Conservation (phyloP, 257 asterid species). For the Jacaranda copaia region DNA sequence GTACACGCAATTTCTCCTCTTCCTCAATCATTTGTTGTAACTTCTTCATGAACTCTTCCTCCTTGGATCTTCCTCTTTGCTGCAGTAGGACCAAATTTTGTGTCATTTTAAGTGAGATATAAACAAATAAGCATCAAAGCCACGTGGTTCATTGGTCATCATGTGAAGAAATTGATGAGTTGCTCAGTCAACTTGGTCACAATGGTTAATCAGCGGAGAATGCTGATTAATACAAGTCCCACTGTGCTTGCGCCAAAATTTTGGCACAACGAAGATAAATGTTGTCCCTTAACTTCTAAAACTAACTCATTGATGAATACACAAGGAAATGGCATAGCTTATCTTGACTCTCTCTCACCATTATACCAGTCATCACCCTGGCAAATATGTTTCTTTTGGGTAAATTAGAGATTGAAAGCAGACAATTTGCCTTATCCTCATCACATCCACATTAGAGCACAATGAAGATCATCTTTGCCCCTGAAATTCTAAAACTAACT, state of each 20-base stretch:
- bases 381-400: neutral
- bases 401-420: too few species aligned
- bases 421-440: too few species aligned
- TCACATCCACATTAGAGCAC: neutral
- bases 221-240: neutral
- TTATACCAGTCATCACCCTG: neutral
- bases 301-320: neutral
- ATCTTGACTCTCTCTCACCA: neutral
- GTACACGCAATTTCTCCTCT: constrained; percentile 72
- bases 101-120: constrained; percentile 19
- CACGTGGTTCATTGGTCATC: neutral
- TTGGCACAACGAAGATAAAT: neutral
- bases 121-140: constrained; percentile 13
- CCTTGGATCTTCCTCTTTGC: constrained; percentile 88
- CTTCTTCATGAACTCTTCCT: constrained; percentile 73
- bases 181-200: neutral
- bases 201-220: neutral
- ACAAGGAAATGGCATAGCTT: neutral
- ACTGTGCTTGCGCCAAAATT: neutral
- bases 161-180: neutral
- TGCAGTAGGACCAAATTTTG: constrained; percentile 43
- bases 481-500: neutral
- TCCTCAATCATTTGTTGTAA: constrained; percentile 68
- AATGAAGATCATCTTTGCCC: neutral
- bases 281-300: neutral